Evolutionary conservation across 2,329 filamentous ascomycete species (phyloP).

Genomic region (Apiospora phragmitis): DNA sequence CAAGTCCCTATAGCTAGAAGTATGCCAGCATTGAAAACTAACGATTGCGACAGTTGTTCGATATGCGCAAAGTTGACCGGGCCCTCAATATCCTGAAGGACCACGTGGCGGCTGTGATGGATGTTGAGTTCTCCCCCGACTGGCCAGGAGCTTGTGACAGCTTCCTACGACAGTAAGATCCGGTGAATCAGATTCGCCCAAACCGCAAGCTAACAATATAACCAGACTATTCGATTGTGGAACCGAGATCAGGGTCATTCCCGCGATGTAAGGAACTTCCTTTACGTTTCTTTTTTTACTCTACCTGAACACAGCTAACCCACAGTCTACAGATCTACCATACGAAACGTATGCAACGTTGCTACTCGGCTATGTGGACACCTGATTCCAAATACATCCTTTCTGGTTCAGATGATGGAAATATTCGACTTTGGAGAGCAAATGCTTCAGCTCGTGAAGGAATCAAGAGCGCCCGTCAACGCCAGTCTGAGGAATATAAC

Average conservation of each 20-base stretch:
- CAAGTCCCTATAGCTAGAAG: background rate
- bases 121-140: slow-evolving; percentile 92
- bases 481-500: slow-evolving; percentile 90
- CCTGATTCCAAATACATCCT: slow-evolving; percentile 89
- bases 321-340: slow-evolving; percentile 60
- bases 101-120: slow-evolving; percentile 77
- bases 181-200: background rate
- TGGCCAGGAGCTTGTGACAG: slow-evolving; percentile 88
- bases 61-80: slow-evolving; percentile 87
- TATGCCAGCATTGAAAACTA: background rate
- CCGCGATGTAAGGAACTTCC: slow-evolving; percentile 62
- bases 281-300: too few relatives aligned
- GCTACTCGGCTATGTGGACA: slow-evolving; percentile 62
- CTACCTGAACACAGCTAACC: background rate
- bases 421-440: slow-evolving; percentile 85
- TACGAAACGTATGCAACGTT: slow-evolving; percentile 96
- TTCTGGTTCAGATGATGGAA: slow-evolving; percentile 82
- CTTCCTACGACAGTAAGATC: slow-evolving; percentile 66
- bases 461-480: slow-evolving; percentile 80
- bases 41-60: slow-evolving; percentile 68
- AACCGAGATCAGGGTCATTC: slow-evolving; percentile 78
- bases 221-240: slow-evolving; percentile 77
- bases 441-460: slow-evolving; percentile 82
- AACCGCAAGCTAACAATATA: background rate
- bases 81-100: slow-evolving; percentile 78